Evolutionary conservation across 148 eudicot species (phyloP).

Genomic region (Amaranthus cruentus): DNA sequence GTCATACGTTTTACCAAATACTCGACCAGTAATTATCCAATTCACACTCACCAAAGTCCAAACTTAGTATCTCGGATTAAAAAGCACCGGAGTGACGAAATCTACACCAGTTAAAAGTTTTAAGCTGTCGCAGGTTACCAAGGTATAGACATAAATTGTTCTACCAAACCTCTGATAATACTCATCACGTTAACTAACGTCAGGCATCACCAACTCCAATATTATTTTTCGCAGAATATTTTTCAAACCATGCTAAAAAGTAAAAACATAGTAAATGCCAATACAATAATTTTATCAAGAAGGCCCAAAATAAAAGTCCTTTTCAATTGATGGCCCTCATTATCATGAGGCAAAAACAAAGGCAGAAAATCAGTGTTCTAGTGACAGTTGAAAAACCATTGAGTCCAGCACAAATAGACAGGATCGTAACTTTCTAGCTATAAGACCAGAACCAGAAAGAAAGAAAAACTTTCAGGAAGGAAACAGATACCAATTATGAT

Average conservation of each 20-base stretch:
- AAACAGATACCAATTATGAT: too few species aligned
- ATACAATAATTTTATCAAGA: background rate
- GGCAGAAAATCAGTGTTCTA: background rate
- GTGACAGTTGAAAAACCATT: background rate
- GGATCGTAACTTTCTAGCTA: slow-evolving; percentile 1
- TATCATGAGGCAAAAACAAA: background rate
- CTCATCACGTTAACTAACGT: background rate
- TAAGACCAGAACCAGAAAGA: background rate
- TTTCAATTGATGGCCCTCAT: background rate
- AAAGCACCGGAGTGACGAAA: background rate
- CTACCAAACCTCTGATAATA: background rate
- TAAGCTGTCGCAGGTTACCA: background rate
- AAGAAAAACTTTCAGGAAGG: background rate
- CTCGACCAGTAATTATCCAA: too few species aligned
- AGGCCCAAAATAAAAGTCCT: background rate
- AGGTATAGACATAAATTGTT: background rate
- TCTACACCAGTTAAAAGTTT: background rate
- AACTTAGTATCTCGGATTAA: background rate
- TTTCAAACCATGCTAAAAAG: background rate
- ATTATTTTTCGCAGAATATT: background rate
- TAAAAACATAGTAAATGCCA: background rate
- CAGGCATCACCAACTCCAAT: background rate
- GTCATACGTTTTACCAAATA: background rate
- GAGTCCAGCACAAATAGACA: background rate
- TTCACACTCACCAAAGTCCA: too few species aligned